These are phyloP conservation scores for Pichia deserticola DNA, from an alignment of 805 yeast genomes.

Conservation along the genomic window DNA sequence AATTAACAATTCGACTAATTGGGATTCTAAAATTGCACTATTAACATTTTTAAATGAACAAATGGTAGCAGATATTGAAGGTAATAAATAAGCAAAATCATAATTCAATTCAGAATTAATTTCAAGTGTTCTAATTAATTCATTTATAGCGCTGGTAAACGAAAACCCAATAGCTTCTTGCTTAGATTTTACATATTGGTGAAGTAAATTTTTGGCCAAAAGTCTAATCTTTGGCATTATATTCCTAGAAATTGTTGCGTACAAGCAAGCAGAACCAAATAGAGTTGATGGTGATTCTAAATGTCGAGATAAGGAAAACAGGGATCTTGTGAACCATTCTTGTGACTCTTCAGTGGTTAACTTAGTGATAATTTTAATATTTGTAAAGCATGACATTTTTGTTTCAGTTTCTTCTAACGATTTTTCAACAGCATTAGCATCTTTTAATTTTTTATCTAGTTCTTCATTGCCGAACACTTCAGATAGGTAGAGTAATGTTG, in stretches of 20 bases:
- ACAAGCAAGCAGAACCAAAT: conserved; percentile 45
- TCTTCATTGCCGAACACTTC: conserved; percentile 6
- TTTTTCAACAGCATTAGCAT: conserved; percentile 26
- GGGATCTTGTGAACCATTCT: conserved; percentile 45
- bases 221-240: conserved; percentile 31
- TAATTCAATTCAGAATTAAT: conserved; percentile 17
- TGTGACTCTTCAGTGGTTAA: conserved; percentile 38
- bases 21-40: conserved; percentile 21
- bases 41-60: conserved; percentile 13
- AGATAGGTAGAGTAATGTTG: conserved; percentile 16
- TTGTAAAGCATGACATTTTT: conserved; percentile 40
- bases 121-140: conserved; percentile 10
- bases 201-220: conserved; percentile 28
- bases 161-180: conserved; percentile 37
- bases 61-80: conserved; percentile 31
- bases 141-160: conserved; percentile 37
- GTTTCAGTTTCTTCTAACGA: conserved; percentile 23
- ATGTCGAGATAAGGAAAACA: conserved; percentile 27
- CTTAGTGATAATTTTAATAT: conserved; percentile 44
- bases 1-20: conserved; percentile 35
- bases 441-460: conserved; percentile 14
- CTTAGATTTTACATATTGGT: conserved; percentile 24
- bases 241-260: conserved; percentile 35
- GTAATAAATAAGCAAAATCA: conserved; percentile 23
- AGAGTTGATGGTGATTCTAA: conserved; percentile 13